Base-by-base conservation (phyloP, 169 alveolate species). In the Perkinsus olseni region DNA sequence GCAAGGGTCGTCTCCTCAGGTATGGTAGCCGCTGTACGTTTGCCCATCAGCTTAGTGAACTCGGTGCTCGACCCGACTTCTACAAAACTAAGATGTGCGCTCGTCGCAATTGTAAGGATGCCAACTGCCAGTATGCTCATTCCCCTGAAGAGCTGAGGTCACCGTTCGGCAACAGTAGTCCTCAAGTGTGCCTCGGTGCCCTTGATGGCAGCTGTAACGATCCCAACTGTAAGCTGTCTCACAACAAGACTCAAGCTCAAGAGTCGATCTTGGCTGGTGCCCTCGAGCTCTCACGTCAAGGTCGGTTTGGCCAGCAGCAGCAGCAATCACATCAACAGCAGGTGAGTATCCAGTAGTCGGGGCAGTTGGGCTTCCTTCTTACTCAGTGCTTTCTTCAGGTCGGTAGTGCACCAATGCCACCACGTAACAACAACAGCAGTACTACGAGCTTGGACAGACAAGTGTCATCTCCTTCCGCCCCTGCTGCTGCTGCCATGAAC, bases 71-170 rank as follows among this genome's bases (percentile, higher is more conserved):
- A 6, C 82, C 82, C 0, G 82, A 62, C 82, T 62, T 62, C 82
- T 62, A 62, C 34, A 62, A 62, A 24, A 62, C 82, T 62, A 62
- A 62, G 82, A 62, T 62, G 82, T 62, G 82, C 31, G 82, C 82
- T 28, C 82, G 82, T 21, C 82, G 82, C 17, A 62, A 62, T 24
- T 62, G 82, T 24, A 62, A 62, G 82, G 82, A 62, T 24, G 82
- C 82, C 82, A 62, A 62, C 17, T 62, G 82, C 82, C 82, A 62
- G 82, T 62, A 62, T 62, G 82, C 82, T 62, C 82, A 62, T 62
- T 62, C 82, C 36, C 82, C 82, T 28, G 82, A 62, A 24, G 82
- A 62, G 82, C 82, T 62, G 34, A 62, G 82, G 34, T 62, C 82
- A 62, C 82, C 82, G 4, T 62, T 62, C 17, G 82, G 82, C 82